These are phyloP conservation scores for Actinomucor elegans DNA, from an alignment of 371 early-diverging fungal genomes.

Conservation along the genomic window DNA sequence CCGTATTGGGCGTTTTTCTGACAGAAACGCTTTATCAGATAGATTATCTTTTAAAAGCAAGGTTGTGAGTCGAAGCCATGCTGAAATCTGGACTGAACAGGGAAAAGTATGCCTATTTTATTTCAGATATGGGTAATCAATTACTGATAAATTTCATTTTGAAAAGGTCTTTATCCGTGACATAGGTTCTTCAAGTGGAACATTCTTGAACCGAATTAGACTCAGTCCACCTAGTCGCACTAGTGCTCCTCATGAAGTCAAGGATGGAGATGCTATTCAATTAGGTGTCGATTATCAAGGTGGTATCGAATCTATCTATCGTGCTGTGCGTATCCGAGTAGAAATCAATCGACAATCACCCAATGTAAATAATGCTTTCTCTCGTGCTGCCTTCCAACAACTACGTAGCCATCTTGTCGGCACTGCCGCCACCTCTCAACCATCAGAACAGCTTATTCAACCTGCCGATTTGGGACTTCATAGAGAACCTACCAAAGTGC, in stretches of 20 bases:
- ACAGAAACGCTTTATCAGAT: constrained; percentile 61
- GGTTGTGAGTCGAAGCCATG: constrained; percentile 92
- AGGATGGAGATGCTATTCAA: constrained; percentile 89
- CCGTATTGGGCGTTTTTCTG: constrained; percentile 82
- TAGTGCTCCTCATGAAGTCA: constrained; percentile 74
- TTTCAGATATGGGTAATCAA: no score
- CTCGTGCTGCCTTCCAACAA: constrained; percentile 20
- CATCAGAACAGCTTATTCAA: background rate
- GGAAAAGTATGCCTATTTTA: no score
- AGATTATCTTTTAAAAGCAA: constrained; percentile 90
- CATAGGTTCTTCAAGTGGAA: constrained; percentile 91
- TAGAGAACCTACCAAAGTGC: constrained; percentile 20
- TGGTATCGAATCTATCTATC: constrained; percentile 60
- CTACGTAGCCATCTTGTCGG: constrained; percentile 18
- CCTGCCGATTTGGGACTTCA: constrained; percentile 8
- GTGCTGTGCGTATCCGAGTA: constrained; percentile 74
- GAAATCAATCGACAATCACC: constrained; percentile 64
- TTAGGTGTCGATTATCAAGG: constrained; percentile 96
- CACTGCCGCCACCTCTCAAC: background rate
- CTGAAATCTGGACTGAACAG: constrained; percentile 82
- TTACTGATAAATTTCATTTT: background rate
- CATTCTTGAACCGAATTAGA: constrained; percentile 90
- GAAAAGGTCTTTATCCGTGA: constrained; percentile 81
- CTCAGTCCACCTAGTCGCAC: constrained; percentile 84
- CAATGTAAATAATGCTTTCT: constrained; percentile 16